Conservation (phyloP, 2,329 filamentous ascomycete genomes). For the Parastagonospora nodorum region DNA sequence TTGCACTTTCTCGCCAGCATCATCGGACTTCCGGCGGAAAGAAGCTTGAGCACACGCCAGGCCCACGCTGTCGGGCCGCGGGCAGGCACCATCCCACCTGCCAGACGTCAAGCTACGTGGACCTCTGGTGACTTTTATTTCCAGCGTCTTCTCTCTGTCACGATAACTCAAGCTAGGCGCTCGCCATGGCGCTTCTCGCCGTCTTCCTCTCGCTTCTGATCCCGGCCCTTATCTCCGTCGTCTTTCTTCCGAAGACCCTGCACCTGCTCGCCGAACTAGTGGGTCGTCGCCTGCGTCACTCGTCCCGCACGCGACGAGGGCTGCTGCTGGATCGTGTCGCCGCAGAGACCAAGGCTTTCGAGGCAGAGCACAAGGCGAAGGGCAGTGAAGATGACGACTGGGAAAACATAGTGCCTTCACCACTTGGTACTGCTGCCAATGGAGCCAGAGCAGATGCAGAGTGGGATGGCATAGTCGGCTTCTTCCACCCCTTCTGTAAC, state of each 20-base stretch:
- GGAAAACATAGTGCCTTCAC: constrained; percentile 68
- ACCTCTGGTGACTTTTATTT: constrained; percentile 2
- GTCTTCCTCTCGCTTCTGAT: constrained; percentile 36
- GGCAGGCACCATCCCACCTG: constrained; percentile 34
- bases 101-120: constrained; percentile 17
- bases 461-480: constrained; percentile 87
- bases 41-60: constrained; percentile 18
- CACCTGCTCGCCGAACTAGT: constrained; percentile 32
- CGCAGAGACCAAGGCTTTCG: constrained; percentile 33
- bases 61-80: constrained; percentile 24
- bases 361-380: constrained; percentile 20
- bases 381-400: constrained; percentile 65
- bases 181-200: constrained; percentile 32
- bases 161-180: constrained; percentile 14
- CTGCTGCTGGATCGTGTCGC: constrained; percentile 40
- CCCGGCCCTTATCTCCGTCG: constrained; percentile 20
- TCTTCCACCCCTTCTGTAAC: constrained; percentile 99
- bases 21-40: constrained; percentile 18
- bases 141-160: constrained; percentile 2
- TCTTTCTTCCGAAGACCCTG: constrained; percentile 35
- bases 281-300: constrained; percentile 37
- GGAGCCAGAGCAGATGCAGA: constrained; percentile 57
- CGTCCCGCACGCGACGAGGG: constrained; percentile 39
- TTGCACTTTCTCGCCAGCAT: constrained; percentile 5
- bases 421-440: constrained; percentile 51